phyloP scores from a whole-genome alignment of 2,329 filamentous ascomycete species.

The Truncatella angustata region DNA sequence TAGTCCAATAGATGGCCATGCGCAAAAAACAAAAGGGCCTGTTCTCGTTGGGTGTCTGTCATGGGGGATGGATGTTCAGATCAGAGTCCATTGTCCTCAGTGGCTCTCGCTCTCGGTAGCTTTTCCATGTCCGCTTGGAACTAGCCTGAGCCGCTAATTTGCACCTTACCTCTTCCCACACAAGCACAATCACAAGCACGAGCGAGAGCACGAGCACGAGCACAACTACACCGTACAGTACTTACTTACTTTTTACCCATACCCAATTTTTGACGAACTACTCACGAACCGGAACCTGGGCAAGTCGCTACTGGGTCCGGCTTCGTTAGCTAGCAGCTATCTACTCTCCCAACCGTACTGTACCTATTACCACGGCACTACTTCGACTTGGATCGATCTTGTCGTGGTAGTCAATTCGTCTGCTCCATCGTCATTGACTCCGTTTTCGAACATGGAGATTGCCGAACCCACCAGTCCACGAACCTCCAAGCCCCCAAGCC shows the following conservation, averaged over 20 bases:
- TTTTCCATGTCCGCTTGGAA: neutral
- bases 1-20: neutral
- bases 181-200: neutral
- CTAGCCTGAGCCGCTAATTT: neutral
- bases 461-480: neutral
- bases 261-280: neutral
- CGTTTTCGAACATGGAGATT: too few species aligned
- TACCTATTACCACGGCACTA: too few species aligned
- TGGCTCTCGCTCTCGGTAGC: neutral
- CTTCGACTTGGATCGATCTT: neutral
- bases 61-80: too few species aligned
- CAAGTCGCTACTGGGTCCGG: neutral
- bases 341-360: too few species aligned
- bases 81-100: too few species aligned
- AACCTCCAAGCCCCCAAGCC: neutral
- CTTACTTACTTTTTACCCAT: too few species aligned
- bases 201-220: too few species aligned
- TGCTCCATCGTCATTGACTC: constrained; percentile 4
- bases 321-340: neutral
- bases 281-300: neutral
- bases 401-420: neutral
- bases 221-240: too few species aligned
- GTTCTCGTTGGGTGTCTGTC: too few species aligned
- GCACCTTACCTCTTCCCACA: neutral
- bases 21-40: too few species aligned